Conservation (phyloP, 306 rosid genomes). For the Hippophae gyantsensis region DNA sequence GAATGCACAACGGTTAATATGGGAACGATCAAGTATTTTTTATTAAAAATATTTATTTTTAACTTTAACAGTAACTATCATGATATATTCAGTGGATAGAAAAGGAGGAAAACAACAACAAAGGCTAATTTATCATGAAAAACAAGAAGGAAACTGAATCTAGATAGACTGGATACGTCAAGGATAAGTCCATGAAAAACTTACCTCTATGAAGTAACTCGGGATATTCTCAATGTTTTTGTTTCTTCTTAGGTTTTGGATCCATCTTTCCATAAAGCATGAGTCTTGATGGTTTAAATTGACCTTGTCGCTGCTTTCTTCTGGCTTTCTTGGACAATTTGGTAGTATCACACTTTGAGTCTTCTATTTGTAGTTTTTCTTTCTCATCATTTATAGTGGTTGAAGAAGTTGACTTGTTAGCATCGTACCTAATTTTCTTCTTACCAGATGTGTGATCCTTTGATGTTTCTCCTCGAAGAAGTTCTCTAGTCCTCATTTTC, state of each 20-base stretch:
- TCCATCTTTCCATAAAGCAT: slow-evolving; percentile 40
- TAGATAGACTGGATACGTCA: too few relatives aligned
- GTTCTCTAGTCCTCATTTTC: slow-evolving; percentile 56
- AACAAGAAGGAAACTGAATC: too few relatives aligned
- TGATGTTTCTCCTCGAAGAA: slow-evolving; percentile 24
- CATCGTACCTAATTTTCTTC: slow-evolving; percentile 27
- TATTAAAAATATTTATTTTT: too few relatives aligned
- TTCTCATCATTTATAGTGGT: slow-evolving; percentile 25
- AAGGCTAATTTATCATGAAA: too few relatives aligned
- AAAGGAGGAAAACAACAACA: too few relatives aligned
- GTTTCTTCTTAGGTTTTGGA: slow-evolving; percentile 40
- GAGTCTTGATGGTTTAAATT: slow-evolving; percentile 41
- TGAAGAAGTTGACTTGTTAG: slow-evolving; percentile 24
- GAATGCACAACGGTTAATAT: too few relatives aligned
- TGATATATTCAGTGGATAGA: too few relatives aligned
- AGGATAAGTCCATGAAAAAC: too few relatives aligned
- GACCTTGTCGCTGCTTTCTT: slow-evolving; percentile 37
- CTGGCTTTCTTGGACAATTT: slow-evolving; percentile 51
- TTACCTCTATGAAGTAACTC: too few relatives aligned
- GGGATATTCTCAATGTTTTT: slow-evolving; percentile 25
- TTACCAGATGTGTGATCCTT: slow-evolving; percentile 23
- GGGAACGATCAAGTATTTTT: too few relatives aligned
- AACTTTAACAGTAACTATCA: too few relatives aligned
- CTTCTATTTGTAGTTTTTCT: slow-evolving; percentile 24
- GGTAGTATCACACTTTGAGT: slow-evolving; percentile 19